Conservation (phyloP, 2,329 filamentous ascomycete genomes). For the Pestalotiopsis sp. region DNA sequence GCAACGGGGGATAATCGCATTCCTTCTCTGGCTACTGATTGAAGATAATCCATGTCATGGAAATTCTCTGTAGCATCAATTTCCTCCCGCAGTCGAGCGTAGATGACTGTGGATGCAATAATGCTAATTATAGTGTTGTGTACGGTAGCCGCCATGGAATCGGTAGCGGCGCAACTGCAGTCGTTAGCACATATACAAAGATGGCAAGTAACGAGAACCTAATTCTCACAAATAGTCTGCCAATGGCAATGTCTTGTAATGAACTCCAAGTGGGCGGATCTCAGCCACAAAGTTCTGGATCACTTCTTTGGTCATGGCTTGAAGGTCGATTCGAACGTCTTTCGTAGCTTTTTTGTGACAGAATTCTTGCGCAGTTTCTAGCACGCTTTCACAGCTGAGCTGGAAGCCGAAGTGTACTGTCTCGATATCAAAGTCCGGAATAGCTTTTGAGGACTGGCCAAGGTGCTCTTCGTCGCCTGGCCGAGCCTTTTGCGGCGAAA, state of each 20-base stretch:
- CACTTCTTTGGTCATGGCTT: neutral
- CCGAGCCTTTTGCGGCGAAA: neutral
- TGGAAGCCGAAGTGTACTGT: neutral
- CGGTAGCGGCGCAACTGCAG: conserved; percentile 13
- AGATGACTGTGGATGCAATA: conserved; percentile 13
- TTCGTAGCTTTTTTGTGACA: neutral
- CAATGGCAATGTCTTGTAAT: neutral
- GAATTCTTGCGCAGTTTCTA: neutral
- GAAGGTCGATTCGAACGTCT: neutral
- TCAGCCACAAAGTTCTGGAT: neutral
- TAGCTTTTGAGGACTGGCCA: neutral
- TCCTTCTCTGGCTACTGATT: conserved; percentile 42
- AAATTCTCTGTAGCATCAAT: conserved; percentile 13
- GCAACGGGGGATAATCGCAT: conserved; percentile 38
- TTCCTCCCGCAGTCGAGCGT: conserved; percentile 15
- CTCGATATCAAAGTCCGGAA: neutral
- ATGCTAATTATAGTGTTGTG: conserved; percentile 13
- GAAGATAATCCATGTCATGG: conserved; percentile 32
- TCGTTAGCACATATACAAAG: conserved; percentile 5
- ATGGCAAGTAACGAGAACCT: neutral
- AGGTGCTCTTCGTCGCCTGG: neutral
- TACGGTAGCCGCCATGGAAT: conserved; percentile 12
- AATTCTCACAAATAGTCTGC: too few species aligned
- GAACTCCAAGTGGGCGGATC: neutral
- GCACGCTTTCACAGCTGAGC: neutral